These are phyloP conservation scores for Glycine latifolia DNA, from an alignment of 306 rosid species.

Conservation along the genomic window DNA sequence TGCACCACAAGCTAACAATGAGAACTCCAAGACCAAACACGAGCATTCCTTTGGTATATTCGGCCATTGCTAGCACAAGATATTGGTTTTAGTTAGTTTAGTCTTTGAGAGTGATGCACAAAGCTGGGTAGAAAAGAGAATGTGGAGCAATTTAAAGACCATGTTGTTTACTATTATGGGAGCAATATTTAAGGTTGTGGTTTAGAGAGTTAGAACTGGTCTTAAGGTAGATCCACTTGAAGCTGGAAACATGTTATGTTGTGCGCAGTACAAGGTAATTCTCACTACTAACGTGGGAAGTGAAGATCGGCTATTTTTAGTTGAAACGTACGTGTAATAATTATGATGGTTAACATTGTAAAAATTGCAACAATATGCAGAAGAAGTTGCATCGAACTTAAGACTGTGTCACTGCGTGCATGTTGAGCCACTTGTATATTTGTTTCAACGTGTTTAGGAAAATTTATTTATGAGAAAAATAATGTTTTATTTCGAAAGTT, in stretches of 20 bases:
- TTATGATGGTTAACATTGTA: too few species aligned
- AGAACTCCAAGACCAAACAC: conserved; percentile 48
- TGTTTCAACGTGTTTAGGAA: too few species aligned
- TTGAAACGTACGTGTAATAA: too few species aligned
- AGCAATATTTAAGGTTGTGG: not conserved
- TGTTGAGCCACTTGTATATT: too few species aligned
- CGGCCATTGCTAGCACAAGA: conserved; percentile 25
- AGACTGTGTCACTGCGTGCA: too few species aligned
- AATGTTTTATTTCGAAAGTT: too few species aligned
- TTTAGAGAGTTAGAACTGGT: conserved; percentile 37
- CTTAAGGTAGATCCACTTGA: conserved; percentile 29
- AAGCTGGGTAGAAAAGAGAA: not conserved
- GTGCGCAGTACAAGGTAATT: not conserved
- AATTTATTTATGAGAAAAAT: too few species aligned
- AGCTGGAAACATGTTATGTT: not conserved
- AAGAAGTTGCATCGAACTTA: too few species aligned
- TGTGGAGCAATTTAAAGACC: conserved; percentile 35
- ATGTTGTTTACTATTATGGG: conserved; percentile 12
- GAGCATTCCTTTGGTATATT: conserved; percentile 21
- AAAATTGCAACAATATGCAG: too few species aligned
- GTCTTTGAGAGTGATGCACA: too few species aligned
- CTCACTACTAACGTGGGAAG: not conserved
- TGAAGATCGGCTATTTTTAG: not conserved
- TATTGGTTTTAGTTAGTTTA: not conserved
- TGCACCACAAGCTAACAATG: conserved; percentile 34